phyloP scores from a whole-genome alignment of 2,329 filamentous ascomycete genomes.

The Cadophora sp. region DNA sequence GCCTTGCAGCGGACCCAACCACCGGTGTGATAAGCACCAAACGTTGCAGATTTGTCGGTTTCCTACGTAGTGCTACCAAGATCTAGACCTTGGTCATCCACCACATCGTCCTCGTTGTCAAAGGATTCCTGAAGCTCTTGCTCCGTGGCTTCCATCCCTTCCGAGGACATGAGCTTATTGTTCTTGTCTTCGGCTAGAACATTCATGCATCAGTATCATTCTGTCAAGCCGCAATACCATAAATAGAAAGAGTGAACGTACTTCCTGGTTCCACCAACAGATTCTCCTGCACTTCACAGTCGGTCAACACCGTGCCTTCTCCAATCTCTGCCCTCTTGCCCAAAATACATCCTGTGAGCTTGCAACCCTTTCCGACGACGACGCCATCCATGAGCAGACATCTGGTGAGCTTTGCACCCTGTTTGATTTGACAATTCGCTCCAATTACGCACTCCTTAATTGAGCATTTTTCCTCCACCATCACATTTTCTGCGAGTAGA shows the following conservation, averaged over 20 bases:
- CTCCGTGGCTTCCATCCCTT: constrained; percentile 68
- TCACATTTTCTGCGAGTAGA: constrained; percentile 87
- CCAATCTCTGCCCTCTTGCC: constrained; percentile 83
- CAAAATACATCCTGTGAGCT: constrained; percentile 86
- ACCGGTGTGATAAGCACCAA: constrained; percentile 4
- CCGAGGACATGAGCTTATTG: constrained; percentile 71
- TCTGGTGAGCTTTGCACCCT: constrained; percentile 84
- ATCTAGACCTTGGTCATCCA: constrained; percentile 1
- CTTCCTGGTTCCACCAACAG: constrained; percentile 81
- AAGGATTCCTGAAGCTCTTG: constrained; percentile 61
- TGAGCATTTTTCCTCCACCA: constrained; percentile 85
- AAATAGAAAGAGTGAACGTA: constrained; percentile 51
- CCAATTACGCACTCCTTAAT: constrained; percentile 93
- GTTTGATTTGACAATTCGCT: constrained; percentile 83
- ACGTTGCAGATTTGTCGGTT: background rate
- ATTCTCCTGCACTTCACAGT: constrained; percentile 94
- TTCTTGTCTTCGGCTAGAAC: constrained; percentile 68
- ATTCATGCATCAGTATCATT: constrained; percentile 25
- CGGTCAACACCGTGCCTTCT: constrained; percentile 79
- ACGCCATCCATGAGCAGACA: constrained; percentile 94
- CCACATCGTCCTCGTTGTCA: constrained; percentile 40
- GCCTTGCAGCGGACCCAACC: background rate
- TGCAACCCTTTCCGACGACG: constrained; percentile 81
- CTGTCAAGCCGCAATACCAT: constrained; percentile 10
- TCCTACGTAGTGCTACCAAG: constrained; percentile 12